Conservation (phyloP, 2,329 filamentous ascomycete species). For the Colletotrichum lindemuthianum region DNA sequence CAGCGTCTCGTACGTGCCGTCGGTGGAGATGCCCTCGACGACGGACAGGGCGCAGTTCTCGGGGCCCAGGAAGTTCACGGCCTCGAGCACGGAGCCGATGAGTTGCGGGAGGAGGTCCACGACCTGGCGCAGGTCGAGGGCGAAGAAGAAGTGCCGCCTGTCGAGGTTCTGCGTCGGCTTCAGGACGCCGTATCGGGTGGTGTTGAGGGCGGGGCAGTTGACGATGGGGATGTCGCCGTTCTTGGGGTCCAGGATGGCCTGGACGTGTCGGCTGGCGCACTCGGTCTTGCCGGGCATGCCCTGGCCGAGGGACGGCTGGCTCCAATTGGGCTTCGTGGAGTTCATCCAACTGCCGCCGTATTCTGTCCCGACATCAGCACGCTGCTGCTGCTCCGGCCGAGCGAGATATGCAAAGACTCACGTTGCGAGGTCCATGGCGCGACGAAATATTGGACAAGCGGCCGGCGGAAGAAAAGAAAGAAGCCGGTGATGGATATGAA, state of each 20-base stretch:
- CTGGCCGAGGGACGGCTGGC: constrained; percentile 19
- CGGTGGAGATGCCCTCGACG: constrained; percentile 64
- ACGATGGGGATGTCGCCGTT: constrained; percentile 41
- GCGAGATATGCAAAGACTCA: neutral
- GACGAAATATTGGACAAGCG: constrained; percentile 30
- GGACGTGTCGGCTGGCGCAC: constrained; percentile 47
- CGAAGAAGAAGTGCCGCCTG: constrained; percentile 58
- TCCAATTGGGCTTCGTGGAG: constrained; percentile 20
- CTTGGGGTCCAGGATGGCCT: constrained; percentile 47
- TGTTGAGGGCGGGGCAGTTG: constrained; percentile 41
- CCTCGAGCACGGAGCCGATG: constrained; percentile 61
- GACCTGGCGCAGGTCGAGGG: constrained; percentile 60
- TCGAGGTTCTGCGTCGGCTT: constrained; percentile 16
- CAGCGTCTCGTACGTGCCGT: constrained; percentile 64
- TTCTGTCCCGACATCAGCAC: constrained; percentile 18
- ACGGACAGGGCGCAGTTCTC: constrained; percentile 63
- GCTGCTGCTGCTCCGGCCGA: too few relatives aligned
- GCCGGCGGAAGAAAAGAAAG: constrained; percentile 74
- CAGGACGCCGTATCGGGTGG: constrained; percentile 28
- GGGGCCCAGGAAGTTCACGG: constrained; percentile 60
- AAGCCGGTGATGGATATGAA: constrained; percentile 70
- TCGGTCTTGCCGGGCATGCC: constrained; percentile 22
- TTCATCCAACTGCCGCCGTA: constrained; percentile 35
- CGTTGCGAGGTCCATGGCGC: constrained; percentile 29
- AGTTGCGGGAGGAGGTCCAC: constrained; percentile 58